A percentile compares a stretch with the other conserved stretches of the same genome.
phyloP scores from a whole-genome alignment of 1,139 yeast species.

The Yamadazyma triangularis region DNA sequence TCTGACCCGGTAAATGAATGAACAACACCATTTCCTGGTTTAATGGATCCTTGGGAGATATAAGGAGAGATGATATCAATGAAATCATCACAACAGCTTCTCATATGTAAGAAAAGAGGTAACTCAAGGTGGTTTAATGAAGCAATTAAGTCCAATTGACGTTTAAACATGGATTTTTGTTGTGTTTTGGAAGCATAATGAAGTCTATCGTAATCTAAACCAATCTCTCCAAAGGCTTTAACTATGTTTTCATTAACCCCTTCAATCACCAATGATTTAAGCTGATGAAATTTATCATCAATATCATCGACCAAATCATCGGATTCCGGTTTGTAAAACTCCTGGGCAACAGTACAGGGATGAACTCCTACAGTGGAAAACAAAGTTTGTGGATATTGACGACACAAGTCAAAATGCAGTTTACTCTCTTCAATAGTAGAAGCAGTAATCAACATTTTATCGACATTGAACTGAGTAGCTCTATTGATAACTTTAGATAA shows the following conservation, averaged over 20 bases:
- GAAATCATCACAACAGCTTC: conserved; percentile 85
- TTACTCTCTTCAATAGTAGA: conserved; percentile 65
- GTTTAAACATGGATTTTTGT: conserved; percentile 63
- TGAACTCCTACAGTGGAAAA: conserved; percentile 88
- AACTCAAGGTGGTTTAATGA: conserved; percentile 43
- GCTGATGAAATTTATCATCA: conserved; percentile 37
- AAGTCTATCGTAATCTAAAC: conserved; percentile 88
- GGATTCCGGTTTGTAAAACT: conserved; percentile 26
- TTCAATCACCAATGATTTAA: conserved; percentile 44
- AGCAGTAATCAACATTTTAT: conserved; percentile 76
- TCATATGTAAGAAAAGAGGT: conserved; percentile 87
- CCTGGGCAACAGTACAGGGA: conserved; percentile 80
- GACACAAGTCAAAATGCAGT: conserved; percentile 35
- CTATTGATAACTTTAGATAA: conserved; percentile 58
- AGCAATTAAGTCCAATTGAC: conserved; percentile 64
- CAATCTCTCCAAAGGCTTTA: conserved; percentile 89
- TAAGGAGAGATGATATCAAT: conserved; percentile 54
- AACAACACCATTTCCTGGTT: conserved; percentile 59
- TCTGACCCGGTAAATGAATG: conserved; percentile 90
- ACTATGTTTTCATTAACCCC: conserved; percentile 51
- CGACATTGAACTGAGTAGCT: conserved; percentile 63
- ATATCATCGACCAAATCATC: conserved; percentile 21
- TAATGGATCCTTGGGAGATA: conserved; percentile 37
- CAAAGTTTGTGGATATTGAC: conserved; percentile 26
- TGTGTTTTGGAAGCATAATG: conserved; percentile 65